Conservation (phyloP, 1,284 basidiomycete genomes). For the Quambalaria eucalypti region DNA sequence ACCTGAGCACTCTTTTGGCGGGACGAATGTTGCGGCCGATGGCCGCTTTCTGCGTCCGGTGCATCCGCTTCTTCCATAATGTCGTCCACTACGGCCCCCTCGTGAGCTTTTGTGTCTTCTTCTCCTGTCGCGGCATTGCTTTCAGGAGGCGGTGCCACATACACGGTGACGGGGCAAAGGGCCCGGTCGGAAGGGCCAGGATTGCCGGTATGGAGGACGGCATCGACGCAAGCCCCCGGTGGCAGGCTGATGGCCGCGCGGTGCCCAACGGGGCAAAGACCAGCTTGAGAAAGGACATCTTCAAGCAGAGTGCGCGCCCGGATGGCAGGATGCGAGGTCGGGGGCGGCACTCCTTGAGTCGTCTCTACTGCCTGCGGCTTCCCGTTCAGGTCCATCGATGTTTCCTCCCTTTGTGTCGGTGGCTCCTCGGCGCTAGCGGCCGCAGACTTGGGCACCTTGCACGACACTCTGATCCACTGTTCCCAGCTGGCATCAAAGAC, state of each 20-base stretch:
- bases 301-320: neutral
- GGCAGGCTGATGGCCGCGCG: neutral
- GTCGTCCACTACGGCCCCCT: too few species aligned
- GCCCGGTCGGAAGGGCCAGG: neutral
- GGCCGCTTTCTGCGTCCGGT: too few species aligned
- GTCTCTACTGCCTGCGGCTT: neutral
- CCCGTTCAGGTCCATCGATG: neutral
- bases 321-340: neutral
- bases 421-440: neutral
- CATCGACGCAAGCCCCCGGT: neutral
- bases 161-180: neutral
- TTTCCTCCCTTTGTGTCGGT: neutral
- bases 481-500: constrained; percentile 40
- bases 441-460: neutral
- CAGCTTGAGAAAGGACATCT: neutral
- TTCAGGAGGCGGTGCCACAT: neutral
- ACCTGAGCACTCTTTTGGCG: neutral
- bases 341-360: neutral
- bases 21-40: neutral
- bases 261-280: neutral
- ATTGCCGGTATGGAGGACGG: neutral
- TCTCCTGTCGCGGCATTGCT: neutral
- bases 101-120: neutral
- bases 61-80: too few species aligned
- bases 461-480: constrained; percentile 4